Evolutionary conservation across 2,329 filamentous ascomycete species (phyloP).

Genomic region (Ophiocordyceps australis): DNA sequence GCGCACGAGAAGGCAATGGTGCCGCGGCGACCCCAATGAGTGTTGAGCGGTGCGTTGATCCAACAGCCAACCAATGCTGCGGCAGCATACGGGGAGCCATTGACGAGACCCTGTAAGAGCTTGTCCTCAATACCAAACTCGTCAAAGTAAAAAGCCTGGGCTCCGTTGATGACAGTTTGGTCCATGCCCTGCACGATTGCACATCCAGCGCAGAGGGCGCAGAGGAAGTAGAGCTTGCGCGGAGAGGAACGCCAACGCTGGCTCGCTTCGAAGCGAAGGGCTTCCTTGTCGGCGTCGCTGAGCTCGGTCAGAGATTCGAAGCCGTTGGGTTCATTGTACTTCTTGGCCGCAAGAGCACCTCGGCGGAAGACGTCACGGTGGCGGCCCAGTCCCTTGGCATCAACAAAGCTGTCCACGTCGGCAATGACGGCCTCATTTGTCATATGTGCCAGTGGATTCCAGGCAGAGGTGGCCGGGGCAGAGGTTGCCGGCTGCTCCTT

Average conservation of each 20-base stretch:
- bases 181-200: conserved; percentile 52
- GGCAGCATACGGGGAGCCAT: conserved; percentile 5
- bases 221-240: conserved; percentile 15
- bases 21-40: conserved; percentile 4
- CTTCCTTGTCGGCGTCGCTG: conserved; percentile 9
- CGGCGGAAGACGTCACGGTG: conserved; percentile 26
- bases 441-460: conserved; percentile 13
- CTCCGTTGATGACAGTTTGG: conserved; percentile 46
- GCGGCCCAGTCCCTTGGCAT: conserved; percentile 13
- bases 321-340: conserved; percentile 14
- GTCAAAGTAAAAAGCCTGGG: conserved; percentile 19
- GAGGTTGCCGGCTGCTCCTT: no score
- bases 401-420: conserved; percentile 18
- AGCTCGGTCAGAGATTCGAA: conserved; percentile 11
- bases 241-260: conserved; percentile 13
- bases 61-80: conserved; percentile 12
- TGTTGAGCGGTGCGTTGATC: conserved; percentile 8
- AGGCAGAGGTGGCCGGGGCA: no score
- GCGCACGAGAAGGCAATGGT: conserved; percentile 5
- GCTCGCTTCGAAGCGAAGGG: conserved; percentile 10
- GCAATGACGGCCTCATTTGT: conserved; percentile 10
- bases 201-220: conserved; percentile 14
- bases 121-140: conserved; percentile 9
- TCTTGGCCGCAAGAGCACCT: conserved; percentile 31
- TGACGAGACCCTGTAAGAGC: conserved; percentile 23